A percentile compares a stretch with the other conserved stretches of the same genome.
Evolutionary conservation across 768 basidiomycete genomes (phyloP).

Genomic region (Suillus spraguei): DNA sequence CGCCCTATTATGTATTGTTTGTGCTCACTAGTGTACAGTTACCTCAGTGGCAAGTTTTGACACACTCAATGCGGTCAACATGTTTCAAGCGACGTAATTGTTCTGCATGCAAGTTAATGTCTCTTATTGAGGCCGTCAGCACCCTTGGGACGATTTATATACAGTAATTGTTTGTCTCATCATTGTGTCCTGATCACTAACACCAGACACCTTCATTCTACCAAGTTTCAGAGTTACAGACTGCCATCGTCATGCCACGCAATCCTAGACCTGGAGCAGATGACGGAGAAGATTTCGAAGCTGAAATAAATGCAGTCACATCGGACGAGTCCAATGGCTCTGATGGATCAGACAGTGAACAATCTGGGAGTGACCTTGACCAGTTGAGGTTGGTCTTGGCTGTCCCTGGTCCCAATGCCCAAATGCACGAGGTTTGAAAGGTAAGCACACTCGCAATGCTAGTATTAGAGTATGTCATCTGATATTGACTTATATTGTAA

Average conservation of each 20-base stretch:
- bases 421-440: constrained; percentile 6
- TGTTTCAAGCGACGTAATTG: not conserved
- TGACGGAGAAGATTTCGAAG: not conserved
- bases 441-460: constrained; percentile 1
- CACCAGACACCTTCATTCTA: not conserved
- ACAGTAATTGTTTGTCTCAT: not conserved
- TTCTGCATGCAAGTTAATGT: not conserved
- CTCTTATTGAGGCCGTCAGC: not conserved
- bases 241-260: not conserved
- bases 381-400: not conserved
- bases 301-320: constrained; percentile 1
- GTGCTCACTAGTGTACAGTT: not conserved
- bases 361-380: not conserved
- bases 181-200: not conserved
- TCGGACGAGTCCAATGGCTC: not conserved
- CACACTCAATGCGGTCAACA: not conserved
- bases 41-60: not conserved
- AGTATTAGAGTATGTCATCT: too few species aligned
- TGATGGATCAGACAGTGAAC: not conserved
- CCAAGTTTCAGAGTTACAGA: not conserved
- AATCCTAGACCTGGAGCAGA: not conserved
- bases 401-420: constrained; percentile 7
- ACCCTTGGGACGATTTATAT: not conserved
- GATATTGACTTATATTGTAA: not conserved
- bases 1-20: not conserved